These are phyloP conservation scores for Rickenella mellea DNA, from an alignment of 768 basidiomycete genomes.

Conservation along the genomic window DNA sequence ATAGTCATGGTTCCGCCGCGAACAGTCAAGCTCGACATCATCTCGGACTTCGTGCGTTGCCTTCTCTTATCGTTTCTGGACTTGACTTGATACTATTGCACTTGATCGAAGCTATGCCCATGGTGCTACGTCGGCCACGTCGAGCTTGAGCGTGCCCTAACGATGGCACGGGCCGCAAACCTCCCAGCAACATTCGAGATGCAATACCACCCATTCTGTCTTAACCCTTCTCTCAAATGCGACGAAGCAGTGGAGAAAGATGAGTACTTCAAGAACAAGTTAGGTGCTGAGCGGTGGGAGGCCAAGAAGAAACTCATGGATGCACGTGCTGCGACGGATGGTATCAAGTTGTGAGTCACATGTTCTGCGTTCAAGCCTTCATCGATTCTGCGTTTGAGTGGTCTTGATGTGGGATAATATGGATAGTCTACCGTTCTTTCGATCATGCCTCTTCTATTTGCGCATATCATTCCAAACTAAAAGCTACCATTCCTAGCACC, in stretches of 20 bases:
- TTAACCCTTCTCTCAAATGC: constrained; percentile 27
- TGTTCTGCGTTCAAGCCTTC: constrained; percentile 1
- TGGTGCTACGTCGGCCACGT: constrained; percentile 34
- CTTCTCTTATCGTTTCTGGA: background rate
- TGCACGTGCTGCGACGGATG: constrained; percentile 47
- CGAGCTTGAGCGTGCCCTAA: constrained; percentile 29
- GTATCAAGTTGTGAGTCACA: constrained; percentile 43
- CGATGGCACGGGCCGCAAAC: constrained; percentile 17
- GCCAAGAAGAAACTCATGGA: constrained; percentile 32
- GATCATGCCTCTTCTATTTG: background rate
- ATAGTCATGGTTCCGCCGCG: too few relatives aligned
- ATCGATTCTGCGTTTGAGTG: background rate
- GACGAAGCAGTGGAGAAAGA: constrained; percentile 10
- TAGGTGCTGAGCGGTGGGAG: constrained; percentile 42
- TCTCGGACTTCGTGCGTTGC: constrained; percentile 25
- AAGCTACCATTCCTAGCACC: constrained; percentile 25
- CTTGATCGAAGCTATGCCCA: constrained; percentile 21
- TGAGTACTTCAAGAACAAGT: constrained; percentile 33
- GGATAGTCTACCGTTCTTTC: background rate
- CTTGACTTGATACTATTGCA: background rate
- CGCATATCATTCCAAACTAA: background rate
- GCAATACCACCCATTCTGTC: constrained; percentile 38
- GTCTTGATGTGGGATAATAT: background rate
- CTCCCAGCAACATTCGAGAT: constrained; percentile 26
- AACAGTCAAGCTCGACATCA: constrained; percentile 11